These are phyloP conservation scores for Solanum dulcamara DNA, from an alignment of 257 asterid genomes.

Conservation along the genomic window DNA sequence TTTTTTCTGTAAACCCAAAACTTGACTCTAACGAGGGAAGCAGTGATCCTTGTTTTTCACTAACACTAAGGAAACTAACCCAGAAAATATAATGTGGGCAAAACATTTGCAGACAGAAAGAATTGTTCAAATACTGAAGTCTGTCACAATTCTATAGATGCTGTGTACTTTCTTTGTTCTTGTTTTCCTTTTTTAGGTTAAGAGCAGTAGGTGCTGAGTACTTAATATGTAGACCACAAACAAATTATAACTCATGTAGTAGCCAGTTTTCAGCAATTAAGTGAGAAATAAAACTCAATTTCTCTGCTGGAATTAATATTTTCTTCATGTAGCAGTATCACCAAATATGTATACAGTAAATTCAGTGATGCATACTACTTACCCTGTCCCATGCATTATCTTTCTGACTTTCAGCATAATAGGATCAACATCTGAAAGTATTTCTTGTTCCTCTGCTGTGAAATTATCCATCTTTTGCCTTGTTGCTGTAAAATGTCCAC, in stretches of 20 bases:
- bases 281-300: background rate
- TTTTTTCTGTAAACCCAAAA: background rate
- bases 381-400: conserved; percentile 66
- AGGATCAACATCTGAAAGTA: conserved; percentile 49
- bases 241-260: background rate
- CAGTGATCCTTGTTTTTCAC: background rate
- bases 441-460: conserved; percentile 78
- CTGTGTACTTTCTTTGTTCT: background rate
- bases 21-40: background rate
- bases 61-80: background rate
- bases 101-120: background rate
- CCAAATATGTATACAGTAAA: background rate
- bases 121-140: background rate
- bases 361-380: conserved; percentile 4
- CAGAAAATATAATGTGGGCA: background rate
- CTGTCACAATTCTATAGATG: background rate
- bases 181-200: background rate
- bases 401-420: conserved; percentile 65
- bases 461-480: conserved; percentile 64
- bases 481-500: conserved; percentile 34
- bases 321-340: background rate
- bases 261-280: background rate
- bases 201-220: background rate
- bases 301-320: background rate
- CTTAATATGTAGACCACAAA: background rate